Evolutionary conservation across 1,284 basidiomycete species (phyloP).

Genomic region (Paramarasmius palmivorus): DNA sequence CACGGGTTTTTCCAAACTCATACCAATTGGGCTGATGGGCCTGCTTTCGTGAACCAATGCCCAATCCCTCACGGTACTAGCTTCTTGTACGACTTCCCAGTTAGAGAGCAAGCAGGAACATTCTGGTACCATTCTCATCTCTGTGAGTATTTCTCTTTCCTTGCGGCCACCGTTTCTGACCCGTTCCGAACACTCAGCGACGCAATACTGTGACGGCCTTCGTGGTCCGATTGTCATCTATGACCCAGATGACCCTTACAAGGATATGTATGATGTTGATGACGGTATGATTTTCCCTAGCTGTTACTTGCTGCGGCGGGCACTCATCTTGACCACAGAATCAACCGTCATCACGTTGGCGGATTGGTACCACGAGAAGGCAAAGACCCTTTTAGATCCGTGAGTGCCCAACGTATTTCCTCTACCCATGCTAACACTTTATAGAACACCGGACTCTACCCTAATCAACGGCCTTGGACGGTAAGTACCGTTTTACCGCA

Average conservation of each 20-base stretch:
- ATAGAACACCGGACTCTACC: constrained; percentile 8
- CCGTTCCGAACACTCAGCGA: not conserved
- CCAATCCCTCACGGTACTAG: constrained; percentile 37
- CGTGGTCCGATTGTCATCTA: constrained; percentile 14
- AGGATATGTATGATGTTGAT: constrained; percentile 15
- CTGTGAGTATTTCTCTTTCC: not conserved
- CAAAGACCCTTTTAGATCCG: not conserved
- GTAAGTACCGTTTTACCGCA: constrained; percentile 10
- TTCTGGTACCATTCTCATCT: constrained; percentile 26
- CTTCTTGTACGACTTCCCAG: constrained; percentile 32
- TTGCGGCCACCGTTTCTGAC: not conserved
- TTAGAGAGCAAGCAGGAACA: constrained; percentile 25
- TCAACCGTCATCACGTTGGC: constrained; percentile 15
- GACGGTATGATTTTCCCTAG: constrained; percentile 5
- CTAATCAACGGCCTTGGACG: too few relatives aligned
- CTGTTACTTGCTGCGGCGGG: not conserved
- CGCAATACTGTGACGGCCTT: constrained; percentile 18
- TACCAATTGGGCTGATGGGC: constrained; percentile 41
- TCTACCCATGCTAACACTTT: constrained; percentile 10
- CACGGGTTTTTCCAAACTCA: constrained; percentile 44
- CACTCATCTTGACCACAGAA: constrained; percentile 2
- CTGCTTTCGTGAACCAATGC: constrained; percentile 42
- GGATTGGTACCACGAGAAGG: constrained; percentile 11
- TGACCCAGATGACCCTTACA: constrained; percentile 14
- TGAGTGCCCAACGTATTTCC: not conserved